Base-by-base conservation (phyloP, 345 rosid genomes). In the Syzygium grande region DNA sequence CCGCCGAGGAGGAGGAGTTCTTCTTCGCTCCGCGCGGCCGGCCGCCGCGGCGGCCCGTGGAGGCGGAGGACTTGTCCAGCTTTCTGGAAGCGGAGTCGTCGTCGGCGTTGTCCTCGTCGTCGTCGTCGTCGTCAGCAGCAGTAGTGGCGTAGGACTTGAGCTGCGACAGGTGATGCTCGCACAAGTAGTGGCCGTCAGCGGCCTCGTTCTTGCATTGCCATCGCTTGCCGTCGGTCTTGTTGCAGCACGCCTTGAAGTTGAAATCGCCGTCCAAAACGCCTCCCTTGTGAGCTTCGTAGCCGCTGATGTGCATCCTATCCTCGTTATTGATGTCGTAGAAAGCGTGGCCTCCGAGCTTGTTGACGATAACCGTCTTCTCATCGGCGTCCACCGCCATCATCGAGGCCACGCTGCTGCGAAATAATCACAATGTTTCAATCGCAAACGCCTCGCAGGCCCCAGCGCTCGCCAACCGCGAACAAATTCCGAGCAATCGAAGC, bases 231-330 rank as follows among this genome's bases (percentile, higher is more conserved):
- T 91, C 92, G 17, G 87, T 91, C 86, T 89, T 91, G 87, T 84
- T 88, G 85, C 91, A 89, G 86, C 61, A 51, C 91, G 51, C 86
- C 90, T 54, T 92, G 90, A 90, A n/a, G 85, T 46, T 38, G 79
- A 68, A 68, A 68, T 68, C 79, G 79, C 79, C 46, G 34, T 61
- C 43, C 12, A 38, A 30, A 65, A 16, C 85, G 25, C 86, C 49
- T 90, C 89, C 65, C 78, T 87, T 41, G 89, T 91, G 56, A 89
- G 90, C 21, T 84, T 90, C 30, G 86, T 89, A 87, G 88, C 91
- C 92, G 92, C 88, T 87, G 96, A 92, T 52, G 91, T 73, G 19
- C 92, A 52, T 89, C 91, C 89, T 78, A 94, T 93, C 93, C 86
- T 84, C 34, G 86, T 87, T 52, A 80, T 84, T 65, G 46, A 73